Evolutionary conservation across 768 basidiomycete genomes (phyloP).

Genomic region (Kwoniella botswanensis): DNA sequence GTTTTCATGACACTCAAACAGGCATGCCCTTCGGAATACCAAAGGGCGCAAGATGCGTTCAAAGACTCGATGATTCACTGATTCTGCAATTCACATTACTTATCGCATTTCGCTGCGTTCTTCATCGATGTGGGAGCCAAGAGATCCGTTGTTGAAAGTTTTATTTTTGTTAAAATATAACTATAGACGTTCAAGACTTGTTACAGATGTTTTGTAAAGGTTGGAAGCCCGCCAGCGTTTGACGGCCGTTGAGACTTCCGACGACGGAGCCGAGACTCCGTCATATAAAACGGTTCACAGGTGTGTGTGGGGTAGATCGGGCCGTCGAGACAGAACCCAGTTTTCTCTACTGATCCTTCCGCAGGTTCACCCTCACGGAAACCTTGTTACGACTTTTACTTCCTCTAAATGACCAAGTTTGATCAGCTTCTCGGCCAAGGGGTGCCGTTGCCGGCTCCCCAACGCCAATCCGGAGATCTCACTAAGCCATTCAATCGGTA

Average conservation of each 20-base stretch:
- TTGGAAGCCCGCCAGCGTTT: slow-evolving; percentile 1
- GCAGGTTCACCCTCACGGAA: slow-evolving; percentile 83
- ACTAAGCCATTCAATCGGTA: slow-evolving; percentile 91
- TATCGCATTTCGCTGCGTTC: slow-evolving; percentile 80
- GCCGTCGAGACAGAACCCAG: slow-evolving; percentile 21
- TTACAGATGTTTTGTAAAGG: slow-evolving; percentile 17
- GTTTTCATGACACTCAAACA: slow-evolving; percentile 70
- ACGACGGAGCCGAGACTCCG: too few species aligned
- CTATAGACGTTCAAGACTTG: slow-evolving; percentile 12
- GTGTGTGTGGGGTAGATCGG: slow-evolving; percentile 60
- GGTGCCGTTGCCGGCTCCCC: slow-evolving; percentile 66
- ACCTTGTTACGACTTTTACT: slow-evolving; percentile 83
- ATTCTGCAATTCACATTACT: slow-evolving; percentile 83
- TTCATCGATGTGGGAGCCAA: slow-evolving; percentile 81
- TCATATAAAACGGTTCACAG: slow-evolving; percentile 12
- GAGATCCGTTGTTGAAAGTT: slow-evolving; percentile 72
- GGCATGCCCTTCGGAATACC: slow-evolving; percentile 70
- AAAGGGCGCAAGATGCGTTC: slow-evolving; percentile 78
- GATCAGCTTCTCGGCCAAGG: slow-evolving; percentile 68
- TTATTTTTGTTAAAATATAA: slow-evolving; percentile 54
- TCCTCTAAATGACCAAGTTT: slow-evolving; percentile 85
- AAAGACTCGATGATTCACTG: slow-evolving; percentile 84
- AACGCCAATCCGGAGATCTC: slow-evolving; percentile 80
- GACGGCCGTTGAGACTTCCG: neutral
- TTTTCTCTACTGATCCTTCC: slow-evolving; percentile 69